Evolutionary conservation across 495 filamentous ascomycete species (phyloP), one percentile per base, ranked within the genome.

Genomic region (Penicillium antarcticum): DNA sequence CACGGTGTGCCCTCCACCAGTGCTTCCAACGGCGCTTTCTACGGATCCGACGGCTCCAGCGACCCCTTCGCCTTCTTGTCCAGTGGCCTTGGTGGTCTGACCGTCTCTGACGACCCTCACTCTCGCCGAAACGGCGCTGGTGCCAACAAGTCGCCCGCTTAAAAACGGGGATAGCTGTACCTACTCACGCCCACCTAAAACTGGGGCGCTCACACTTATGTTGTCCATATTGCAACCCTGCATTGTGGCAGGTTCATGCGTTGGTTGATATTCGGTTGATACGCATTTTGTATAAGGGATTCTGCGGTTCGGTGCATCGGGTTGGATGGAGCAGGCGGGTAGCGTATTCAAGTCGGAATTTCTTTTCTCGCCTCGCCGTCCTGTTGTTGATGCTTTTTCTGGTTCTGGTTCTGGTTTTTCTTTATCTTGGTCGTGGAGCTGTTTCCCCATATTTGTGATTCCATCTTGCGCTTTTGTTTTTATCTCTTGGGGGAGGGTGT

Each of bases 51-150:
- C 52, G 78, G 76, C 5, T 80, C 87, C 44, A 84, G 75, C 48
- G 91, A 95, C 57, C 91, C 91, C 11, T 96, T 97, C 62, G 87
- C 89, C 26, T 97, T 96, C 76, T 81, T 97, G 48, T 90, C 88
- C 7, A 77, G 83, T 1, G 89, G 89, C 6, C 82, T 97, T 13
- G 86, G 88, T 41, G 82, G 86, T 34, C 73, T 97, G 48, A 87
- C 87, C 10, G 88, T 96, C 64, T 85, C 84, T 56, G 88, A 92
- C 58, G 86, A 91, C 60, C 56, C 66, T 32, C 88, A 90, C 60
- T 81, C 83, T 58, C 83, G 89, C 48, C 87, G 91, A 57, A 94
- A 95, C 59, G 89, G 88, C 36, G 68, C 70, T 33, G 69, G 67
- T 48, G 62, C 73, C 46, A 76, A 67, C 70, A 79, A 77, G 61